phyloP scores from a whole-genome alignment of 345 rosid genomes.

The Lepidium didymum region DNA sequence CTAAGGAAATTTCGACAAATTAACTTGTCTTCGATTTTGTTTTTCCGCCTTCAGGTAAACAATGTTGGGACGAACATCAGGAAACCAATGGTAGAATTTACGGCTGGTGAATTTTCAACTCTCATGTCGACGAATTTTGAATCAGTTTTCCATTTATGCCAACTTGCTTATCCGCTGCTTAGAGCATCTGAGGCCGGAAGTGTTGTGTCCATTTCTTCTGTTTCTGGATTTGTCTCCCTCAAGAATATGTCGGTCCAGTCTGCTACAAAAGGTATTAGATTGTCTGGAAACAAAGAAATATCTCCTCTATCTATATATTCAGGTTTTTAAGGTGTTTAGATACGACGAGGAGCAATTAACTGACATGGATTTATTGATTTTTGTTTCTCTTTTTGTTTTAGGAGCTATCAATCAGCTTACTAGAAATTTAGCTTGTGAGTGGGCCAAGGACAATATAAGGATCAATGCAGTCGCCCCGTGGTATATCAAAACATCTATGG shows the following conservation, averaged over 20 bases:
- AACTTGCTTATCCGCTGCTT: conserved; percentile 63
- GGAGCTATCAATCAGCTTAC: conserved; percentile 80
- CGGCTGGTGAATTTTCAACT: conserved; percentile 44
- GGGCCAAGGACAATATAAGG: conserved; percentile 81
- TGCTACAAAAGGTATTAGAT: conserved; percentile 59
- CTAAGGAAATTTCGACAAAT: too few species aligned
- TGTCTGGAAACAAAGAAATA: not conserved
- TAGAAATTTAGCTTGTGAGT: conserved; percentile 68
- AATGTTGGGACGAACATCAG: conserved; percentile 72
- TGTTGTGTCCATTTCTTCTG: conserved; percentile 69
- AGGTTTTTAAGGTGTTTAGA: not conserved
- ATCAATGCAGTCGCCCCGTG: conserved; percentile 82
- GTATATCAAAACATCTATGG: conserved; percentile 80
- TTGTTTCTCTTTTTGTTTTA: conserved; percentile 20
- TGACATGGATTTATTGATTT: conserved; percentile 6
- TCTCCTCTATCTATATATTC: not conserved
- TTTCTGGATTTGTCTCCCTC: conserved; percentile 64
- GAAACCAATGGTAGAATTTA: conserved; percentile 60
- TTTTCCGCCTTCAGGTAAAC: conserved; percentile 36
- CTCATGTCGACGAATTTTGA: conserved; percentile 67
- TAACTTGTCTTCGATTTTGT: not conserved
- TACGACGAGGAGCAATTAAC: conserved; percentile 39
- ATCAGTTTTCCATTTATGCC: conserved; percentile 66
- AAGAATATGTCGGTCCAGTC: conserved; percentile 67
- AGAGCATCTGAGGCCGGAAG: conserved; percentile 50